phyloP scores from a whole-genome alignment of 805 yeast genomes.

The Candida nitratophila region DNA sequence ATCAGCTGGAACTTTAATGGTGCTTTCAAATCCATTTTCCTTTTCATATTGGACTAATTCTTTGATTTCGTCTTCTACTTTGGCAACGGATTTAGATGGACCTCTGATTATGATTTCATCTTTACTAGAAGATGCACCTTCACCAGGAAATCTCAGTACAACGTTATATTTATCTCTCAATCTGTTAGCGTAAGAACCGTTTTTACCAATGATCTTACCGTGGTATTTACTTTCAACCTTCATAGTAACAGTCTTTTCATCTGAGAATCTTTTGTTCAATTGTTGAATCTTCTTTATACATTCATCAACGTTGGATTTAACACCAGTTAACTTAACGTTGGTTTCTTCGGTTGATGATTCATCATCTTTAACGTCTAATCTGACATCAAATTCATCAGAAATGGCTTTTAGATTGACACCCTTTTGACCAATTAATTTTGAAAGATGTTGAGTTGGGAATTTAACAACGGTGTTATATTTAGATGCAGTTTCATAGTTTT shows the following conservation, averaged over 20 bases:
- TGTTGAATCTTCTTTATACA: conserved; percentile 54
- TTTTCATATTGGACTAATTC: conserved; percentile 82
- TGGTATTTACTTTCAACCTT: conserved; percentile 74
- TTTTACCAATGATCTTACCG: conserved; percentile 74
- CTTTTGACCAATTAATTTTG: conserved; percentile 84
- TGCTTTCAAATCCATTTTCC: conserved; percentile 68
- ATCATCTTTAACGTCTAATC: conserved; percentile 60
- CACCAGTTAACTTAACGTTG: conserved; percentile 61
- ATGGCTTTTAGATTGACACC: conserved; percentile 69
- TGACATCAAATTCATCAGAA: conserved; percentile 67
- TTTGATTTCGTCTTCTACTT: conserved; percentile 75
- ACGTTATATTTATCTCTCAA: conserved; percentile 86
- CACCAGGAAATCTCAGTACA: conserved; percentile 55
- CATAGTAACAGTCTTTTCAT: conserved; percentile 61
- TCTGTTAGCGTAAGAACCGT: conserved; percentile 74
- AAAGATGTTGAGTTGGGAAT: conserved; percentile 61
- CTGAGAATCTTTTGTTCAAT: conserved; percentile 72
- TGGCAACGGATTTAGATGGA: conserved; percentile 82
- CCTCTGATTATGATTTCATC: conserved; percentile 74
- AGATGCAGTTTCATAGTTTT: conserved; percentile 30
- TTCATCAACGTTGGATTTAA: conserved; percentile 69
- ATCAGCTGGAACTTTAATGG: conserved; percentile 59
- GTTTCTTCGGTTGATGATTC: conserved; percentile 29
- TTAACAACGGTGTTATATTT: conserved; percentile 39
- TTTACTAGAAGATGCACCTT: conserved; percentile 35